Percentiles rank a stretch among this genome's conserved stretches.
Conservation (phyloP, 305 asterid genomes). For the Fraxinus albicans region DNA sequence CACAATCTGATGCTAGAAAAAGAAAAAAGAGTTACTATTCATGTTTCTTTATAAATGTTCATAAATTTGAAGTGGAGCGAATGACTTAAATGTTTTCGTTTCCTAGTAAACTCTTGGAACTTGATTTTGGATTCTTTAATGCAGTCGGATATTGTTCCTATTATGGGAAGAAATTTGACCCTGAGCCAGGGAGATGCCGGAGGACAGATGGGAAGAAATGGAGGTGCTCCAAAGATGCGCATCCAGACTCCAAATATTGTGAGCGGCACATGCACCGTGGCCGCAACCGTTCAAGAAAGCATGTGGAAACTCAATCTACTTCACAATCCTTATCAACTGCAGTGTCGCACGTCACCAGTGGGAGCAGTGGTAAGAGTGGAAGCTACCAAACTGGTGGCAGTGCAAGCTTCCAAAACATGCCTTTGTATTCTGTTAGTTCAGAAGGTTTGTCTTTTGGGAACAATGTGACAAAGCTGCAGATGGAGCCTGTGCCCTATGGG, state of each 20-base stretch:
- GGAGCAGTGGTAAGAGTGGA: slow-evolving; percentile 48
- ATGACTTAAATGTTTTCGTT: neutral
- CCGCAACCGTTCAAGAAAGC: slow-evolving; percentile 99
- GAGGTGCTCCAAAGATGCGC: slow-evolving; percentile 98
- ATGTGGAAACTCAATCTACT: slow-evolving; percentile 97
- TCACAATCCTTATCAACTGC: slow-evolving; percentile 75
- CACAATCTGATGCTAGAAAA: slow-evolving; percentile 1
- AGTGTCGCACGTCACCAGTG: slow-evolving; percentile 58
- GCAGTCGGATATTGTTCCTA: slow-evolving; percentile 91
- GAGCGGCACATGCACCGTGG: slow-evolving; percentile 99
- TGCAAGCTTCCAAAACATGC: slow-evolving; percentile 60
- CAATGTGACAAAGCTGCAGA: slow-evolving; percentile 67
- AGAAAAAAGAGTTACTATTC: neutral
- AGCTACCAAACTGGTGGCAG: slow-evolving; percentile 54
- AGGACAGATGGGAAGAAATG: slow-evolving; percentile 98
- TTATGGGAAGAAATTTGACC: slow-evolving; percentile 87
- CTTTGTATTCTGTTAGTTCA: slow-evolving; percentile 60
- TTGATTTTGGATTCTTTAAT: slow-evolving; percentile 20
- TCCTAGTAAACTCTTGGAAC: neutral
- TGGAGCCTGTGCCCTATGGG: slow-evolving; percentile 67
- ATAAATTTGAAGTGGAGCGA: neutral
- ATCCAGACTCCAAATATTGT: slow-evolving; percentile 97
- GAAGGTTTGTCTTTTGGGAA: slow-evolving; percentile 61
- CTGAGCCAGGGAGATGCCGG: slow-evolving; percentile 99
- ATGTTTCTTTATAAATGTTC: neutral